Conservation (phyloP, 2,329 filamentous ascomycete species). For the Paecilomyces fulvus region DNA sequence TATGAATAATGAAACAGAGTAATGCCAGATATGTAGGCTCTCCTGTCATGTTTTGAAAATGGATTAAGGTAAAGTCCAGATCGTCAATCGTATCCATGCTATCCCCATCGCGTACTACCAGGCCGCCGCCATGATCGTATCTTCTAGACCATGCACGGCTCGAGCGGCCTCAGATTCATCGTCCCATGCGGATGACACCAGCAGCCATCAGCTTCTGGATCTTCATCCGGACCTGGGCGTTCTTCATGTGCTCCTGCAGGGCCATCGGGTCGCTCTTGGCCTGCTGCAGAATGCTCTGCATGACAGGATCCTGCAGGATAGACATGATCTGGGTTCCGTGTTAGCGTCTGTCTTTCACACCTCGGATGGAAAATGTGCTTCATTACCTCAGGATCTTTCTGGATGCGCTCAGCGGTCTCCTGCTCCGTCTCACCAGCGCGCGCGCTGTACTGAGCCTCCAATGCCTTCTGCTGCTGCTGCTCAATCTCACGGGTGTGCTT, state of each 20-base stretch:
- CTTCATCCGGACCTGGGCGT: constrained; percentile 74
- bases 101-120: constrained; percentile 5
- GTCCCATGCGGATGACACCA: constrained; percentile 76
- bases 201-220: constrained; percentile 92
- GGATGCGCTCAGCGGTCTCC: constrained; percentile 84
- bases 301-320: constrained; percentile 91
- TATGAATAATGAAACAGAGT: background rate
- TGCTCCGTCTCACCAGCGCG: constrained; percentile 94
- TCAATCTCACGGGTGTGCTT: constrained; percentile 89
- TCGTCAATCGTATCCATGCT: background rate
- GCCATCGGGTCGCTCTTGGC: constrained; percentile 88
- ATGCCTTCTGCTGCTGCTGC: constrained; percentile 85
- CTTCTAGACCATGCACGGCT: background rate
- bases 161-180: constrained; percentile 22
- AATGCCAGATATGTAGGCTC: background rate
- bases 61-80: background rate
- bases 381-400: constrained; percentile 82
- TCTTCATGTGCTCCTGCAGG: constrained; percentile 95
- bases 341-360: constrained; percentile 8
- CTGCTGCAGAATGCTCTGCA: constrained; percentile 96
- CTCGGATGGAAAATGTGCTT: background rate
- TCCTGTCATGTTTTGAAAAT: background rate
- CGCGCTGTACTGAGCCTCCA: constrained; percentile 79
- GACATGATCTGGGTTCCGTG: constrained; percentile 57
- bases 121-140: background rate